Percentiles rank a stretch among this genome's conserved stretches.
Evolutionary conservation across 2,329 filamentous ascomycete genomes (phyloP).

Genomic region (Fusarium dimerum): DNA sequence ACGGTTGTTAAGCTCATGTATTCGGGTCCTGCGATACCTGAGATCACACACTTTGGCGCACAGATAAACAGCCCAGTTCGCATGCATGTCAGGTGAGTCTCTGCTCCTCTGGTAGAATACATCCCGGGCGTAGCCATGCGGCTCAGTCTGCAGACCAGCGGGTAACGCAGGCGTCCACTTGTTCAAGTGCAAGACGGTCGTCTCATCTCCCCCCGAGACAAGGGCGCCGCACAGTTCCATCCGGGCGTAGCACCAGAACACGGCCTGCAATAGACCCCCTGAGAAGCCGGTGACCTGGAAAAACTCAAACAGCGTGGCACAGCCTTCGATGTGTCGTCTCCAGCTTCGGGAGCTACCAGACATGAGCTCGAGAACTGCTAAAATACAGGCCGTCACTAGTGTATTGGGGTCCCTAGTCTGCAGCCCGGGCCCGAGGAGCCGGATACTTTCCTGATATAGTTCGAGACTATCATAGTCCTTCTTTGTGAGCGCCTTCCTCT

Average conservation of each 20-base stretch:
- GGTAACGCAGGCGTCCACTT: slow-evolving; percentile 45
- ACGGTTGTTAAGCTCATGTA: slow-evolving; percentile 38
- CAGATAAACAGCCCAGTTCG: slow-evolving; percentile 56
- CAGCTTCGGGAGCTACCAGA: slow-evolving; percentile 51
- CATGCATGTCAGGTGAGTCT: slow-evolving; percentile 48
- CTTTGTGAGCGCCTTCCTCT: slow-evolving; percentile 48
- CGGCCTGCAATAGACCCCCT: slow-evolving; percentile 47
- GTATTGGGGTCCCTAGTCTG: slow-evolving; percentile 46
- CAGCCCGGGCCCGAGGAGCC: slow-evolving; percentile 42
- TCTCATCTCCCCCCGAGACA: slow-evolving; percentile 50
- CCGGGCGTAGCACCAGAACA: slow-evolving; percentile 60
- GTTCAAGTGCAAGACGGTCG: slow-evolving; percentile 48
- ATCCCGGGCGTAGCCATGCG: slow-evolving; percentile 25
- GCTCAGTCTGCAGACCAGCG: slow-evolving; percentile 19
- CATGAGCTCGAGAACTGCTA: slow-evolving; percentile 51
- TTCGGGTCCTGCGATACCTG: slow-evolving; percentile 34
- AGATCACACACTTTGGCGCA: slow-evolving; percentile 51
- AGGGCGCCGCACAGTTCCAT: slow-evolving; percentile 59
- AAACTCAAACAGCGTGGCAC: slow-evolving; percentile 52
- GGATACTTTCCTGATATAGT: slow-evolving; percentile 54
- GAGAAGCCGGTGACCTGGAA: slow-evolving; percentile 50
- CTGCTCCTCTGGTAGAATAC: slow-evolving; percentile 32
- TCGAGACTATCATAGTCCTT: slow-evolving; percentile 52
- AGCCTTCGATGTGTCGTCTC: slow-evolving; percentile 57
- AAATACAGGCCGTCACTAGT: slow-evolving; percentile 48